These are phyloP conservation scores for Clonostachys solani DNA, from an alignment of 2,329 filamentous ascomycete genomes.

Conservation along the genomic window DNA sequence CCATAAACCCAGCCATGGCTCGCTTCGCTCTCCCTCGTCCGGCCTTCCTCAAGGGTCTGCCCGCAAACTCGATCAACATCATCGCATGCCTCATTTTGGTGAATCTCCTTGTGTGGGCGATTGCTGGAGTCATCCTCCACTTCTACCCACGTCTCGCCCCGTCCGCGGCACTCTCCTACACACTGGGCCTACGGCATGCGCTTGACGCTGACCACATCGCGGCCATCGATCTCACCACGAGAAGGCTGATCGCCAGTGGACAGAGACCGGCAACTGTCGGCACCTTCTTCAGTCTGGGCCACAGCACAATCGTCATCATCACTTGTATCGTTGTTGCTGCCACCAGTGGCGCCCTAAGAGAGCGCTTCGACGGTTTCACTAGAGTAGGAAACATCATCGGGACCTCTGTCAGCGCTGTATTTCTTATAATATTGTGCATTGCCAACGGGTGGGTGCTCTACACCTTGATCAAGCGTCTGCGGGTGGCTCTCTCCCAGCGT, in stretches of 20 bases:
- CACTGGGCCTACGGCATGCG: slow-evolving; percentile 87
- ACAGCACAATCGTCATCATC: slow-evolving; percentile 87
- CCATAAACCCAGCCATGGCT: too few relatives aligned
- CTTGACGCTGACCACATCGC: slow-evolving; percentile 87
- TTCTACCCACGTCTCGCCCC: slow-evolving; percentile 63
- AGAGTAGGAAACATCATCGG: slow-evolving; percentile 85
- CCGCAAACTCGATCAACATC: slow-evolving; percentile 34
- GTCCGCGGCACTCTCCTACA: slow-evolving; percentile 80
- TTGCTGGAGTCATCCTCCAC: slow-evolving; percentile 43
- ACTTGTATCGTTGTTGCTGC: slow-evolving; percentile 91
- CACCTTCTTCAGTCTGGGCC: slow-evolving; percentile 89
- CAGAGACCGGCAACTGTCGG: slow-evolving; percentile 88
- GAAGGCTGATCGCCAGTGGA: slow-evolving; percentile 79
- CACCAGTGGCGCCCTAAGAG: slow-evolving; percentile 77
- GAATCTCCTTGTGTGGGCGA: slow-evolving; percentile 53
- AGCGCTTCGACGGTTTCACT: slow-evolving; percentile 76
- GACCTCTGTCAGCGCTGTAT: slow-evolving; percentile 77
- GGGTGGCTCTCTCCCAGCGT: slow-evolving; percentile 45
- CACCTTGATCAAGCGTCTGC: slow-evolving; percentile 68
- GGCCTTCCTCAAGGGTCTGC: slow-evolving; percentile 16
- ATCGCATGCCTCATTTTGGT: slow-evolving; percentile 44
- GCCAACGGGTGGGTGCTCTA: slow-evolving; percentile 86
- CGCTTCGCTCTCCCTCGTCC: background rate
- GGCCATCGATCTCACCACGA: slow-evolving; percentile 93
- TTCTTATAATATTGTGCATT: slow-evolving; percentile 75